Percentiles rank a stretch among this genome's conserved stretches.
Conservation (phyloP, 2,329 filamentous ascomycete species). For the Macrophomina tecta region DNA sequence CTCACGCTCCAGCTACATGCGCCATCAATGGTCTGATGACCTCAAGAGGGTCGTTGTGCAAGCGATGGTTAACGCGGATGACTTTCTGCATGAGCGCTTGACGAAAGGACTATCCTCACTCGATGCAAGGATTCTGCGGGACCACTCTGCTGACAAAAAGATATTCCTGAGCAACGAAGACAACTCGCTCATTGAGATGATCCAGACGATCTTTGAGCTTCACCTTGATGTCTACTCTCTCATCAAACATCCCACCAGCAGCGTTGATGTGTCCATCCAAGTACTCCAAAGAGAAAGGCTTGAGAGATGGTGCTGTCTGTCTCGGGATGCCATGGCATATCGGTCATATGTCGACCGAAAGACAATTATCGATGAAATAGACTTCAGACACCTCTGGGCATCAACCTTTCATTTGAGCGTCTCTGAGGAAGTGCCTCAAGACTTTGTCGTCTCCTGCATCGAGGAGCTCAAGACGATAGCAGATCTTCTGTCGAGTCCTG, state of each 20-base stretch:
- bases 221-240: slow-evolving; percentile 70
- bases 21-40: slow-evolving; percentile 60
- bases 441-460: slow-evolving; percentile 67
- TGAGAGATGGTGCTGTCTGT: slow-evolving; percentile 64
- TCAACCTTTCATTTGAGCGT: slow-evolving; percentile 67
- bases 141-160: slow-evolving; percentile 29
- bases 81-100: slow-evolving; percentile 55
- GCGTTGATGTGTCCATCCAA: slow-evolving; percentile 59
- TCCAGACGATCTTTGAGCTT: slow-evolving; percentile 68
- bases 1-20: slow-evolving; percentile 56
- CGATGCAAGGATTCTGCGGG: slow-evolving; percentile 38
- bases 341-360: slow-evolving; percentile 37
- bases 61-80: slow-evolving; percentile 61
- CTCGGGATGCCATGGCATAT: slow-evolving; percentile 59
- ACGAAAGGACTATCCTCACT: slow-evolving; percentile 41
- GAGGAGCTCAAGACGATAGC: slow-evolving; percentile 66
- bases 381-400: slow-evolving; percentile 70
- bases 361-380: slow-evolving; percentile 49
- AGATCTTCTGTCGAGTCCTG: slow-evolving; percentile 52
- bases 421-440: slow-evolving; percentile 60
- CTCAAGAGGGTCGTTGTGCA: slow-evolving; percentile 62
- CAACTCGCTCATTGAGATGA: slow-evolving; percentile 55
- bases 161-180: slow-evolving; percentile 40
- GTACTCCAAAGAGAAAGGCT: slow-evolving; percentile 64
- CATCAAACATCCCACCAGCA: slow-evolving; percentile 66